Base-by-base conservation (phyloP, 2,329 filamentous ascomycete species). In the Massarina eburnea region DNA sequence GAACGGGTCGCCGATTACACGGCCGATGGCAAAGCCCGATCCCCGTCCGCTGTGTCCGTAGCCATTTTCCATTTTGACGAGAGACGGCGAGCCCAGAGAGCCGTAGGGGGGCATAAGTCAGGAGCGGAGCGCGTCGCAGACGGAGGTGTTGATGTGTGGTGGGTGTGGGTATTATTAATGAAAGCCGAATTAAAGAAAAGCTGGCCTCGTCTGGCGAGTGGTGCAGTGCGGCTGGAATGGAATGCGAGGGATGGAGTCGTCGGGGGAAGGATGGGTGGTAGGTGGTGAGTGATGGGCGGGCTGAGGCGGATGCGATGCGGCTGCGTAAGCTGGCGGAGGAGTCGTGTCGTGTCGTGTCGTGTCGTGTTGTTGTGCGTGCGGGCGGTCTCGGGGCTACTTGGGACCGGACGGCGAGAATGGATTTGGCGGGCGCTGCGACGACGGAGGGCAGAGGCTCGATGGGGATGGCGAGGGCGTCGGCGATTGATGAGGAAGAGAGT, bases 1-100 rank as follows among this genome's bases (percentile, higher is more conserved):
- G 73, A 99, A 97, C 5, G 94, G 94, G 74, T 99, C 92, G 62
- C 94, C 94, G 51, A 96, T 80, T 61, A 99, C 91, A 73, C 96
- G 95, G 68, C 88, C 88, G 71, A 91, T 73, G 71, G 82, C 86
- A 72, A 96, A 85, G 61, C 73, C 75, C 46, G 64, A 58, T 30
- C 27, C 27, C 37, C 67, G 57, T 54, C 75, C 71, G 74, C 66
- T 66, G 56, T 71, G 68, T 46, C 66, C 77, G 66, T 80, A 77
- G 65, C 78, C 71, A 69, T 83, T 78, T 78, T 91, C 87, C 87
- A 90, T 90, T 84, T 90, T 91, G 73, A 76, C 78, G 66, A 90
- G 76, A 59, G 88, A 91, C 62, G 87, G 86, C 64, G 86, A 88
- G 68, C 80, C 77, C 51, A 85, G 74, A 57, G 85, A 88, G 70